Conservation (phyloP, 2,329 filamentous ascomycete species). For the Epichloe elymi region DNA sequence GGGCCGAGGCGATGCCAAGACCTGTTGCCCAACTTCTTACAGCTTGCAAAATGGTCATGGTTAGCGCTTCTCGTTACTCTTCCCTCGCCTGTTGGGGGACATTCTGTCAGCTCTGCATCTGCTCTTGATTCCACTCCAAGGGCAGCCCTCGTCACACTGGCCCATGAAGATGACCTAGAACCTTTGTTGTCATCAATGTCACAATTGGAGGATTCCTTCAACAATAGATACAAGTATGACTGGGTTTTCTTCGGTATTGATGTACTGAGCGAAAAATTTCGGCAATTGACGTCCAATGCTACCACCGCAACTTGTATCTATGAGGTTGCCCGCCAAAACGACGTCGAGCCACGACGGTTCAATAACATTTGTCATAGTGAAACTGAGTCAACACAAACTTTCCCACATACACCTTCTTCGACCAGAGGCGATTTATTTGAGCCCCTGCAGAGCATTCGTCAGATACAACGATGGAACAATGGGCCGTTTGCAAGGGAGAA, state of each 20-base stretch:
- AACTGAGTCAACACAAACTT: conserved; percentile 1
- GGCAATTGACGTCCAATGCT: conserved; percentile 48
- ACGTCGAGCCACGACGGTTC: conserved; percentile 42
- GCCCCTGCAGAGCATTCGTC: conserved; percentile 51
- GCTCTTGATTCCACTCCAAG: conserved; percentile 13
- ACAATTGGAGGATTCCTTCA: conserved; percentile 50
- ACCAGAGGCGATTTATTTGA: conserved; percentile 33
- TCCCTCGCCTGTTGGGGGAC: conserved; percentile 7
- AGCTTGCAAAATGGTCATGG: conserved; percentile 4
- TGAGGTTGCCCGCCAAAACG: conserved; percentile 59
- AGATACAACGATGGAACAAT: conserved; percentile 74
- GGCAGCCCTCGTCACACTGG: conserved; percentile 20
- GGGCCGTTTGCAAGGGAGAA: conserved; percentile 72
- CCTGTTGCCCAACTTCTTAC: conserved; percentile 1
- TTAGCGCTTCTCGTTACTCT: conserved; percentile 3
- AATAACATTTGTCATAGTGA: not conserved
- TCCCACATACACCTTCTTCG: not conserved
- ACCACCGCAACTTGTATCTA: conserved; percentile 62
- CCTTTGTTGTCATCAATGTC: conserved; percentile 30
- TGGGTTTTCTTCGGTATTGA: conserved; percentile 83
- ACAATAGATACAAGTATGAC: conserved; percentile 69
- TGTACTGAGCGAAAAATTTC: conserved; percentile 68
- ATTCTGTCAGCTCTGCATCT: conserved; percentile 6
- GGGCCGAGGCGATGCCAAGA: not conserved
- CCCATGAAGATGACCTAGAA: conserved; percentile 18